Evolutionary conservation across 192 early-diverging fungal genomes (phyloP).

Genomic region (Mortierella alpina): DNA sequence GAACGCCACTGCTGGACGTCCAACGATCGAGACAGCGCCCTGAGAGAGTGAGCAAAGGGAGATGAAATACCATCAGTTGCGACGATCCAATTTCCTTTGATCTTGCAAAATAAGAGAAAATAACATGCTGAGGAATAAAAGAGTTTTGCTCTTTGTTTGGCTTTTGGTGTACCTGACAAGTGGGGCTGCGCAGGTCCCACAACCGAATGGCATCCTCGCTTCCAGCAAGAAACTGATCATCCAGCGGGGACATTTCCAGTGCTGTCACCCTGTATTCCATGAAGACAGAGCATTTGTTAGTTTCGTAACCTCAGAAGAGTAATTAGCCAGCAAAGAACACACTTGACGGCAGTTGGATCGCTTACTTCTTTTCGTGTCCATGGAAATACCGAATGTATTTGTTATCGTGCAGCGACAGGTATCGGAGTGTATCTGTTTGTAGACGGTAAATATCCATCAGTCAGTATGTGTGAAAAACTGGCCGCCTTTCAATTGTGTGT

Average conservation of each 20-base stretch:
- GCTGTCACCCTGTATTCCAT: conserved; percentile 68
- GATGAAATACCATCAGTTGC: not conserved
- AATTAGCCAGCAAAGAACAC: not conserved
- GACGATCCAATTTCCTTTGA: no score
- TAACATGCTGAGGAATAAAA: not conserved
- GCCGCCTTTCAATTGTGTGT: no score
- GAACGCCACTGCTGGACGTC: conserved; percentile 70
- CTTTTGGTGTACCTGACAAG: conserved; percentile 62
- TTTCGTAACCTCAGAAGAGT: no score
- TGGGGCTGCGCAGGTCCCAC: conserved; percentile 82
- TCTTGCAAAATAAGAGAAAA: no score
- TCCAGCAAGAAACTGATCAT: conserved; percentile 87
- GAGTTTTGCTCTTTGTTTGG: not conserved
- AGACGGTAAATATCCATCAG: not conserved
- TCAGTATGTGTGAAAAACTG: not conserved
- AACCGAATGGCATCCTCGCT: conserved; percentile 83
- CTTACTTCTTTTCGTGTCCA: conserved; percentile 81
- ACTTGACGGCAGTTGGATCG: not conserved
- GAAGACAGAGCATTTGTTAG: not conserved
- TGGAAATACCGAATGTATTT: conserved; percentile 93
- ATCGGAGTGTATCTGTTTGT: conserved; percentile 87
- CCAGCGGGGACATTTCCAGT: conserved; percentile 85
- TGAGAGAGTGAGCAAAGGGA: conserved; percentile 2
- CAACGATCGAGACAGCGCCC: conserved; percentile 53
- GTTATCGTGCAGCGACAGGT: conserved; percentile 95